These are phyloP conservation scores for Anaeramoeba flamelloides DNA, from an alignment of 78 protist species.

Conservation along the genomic window DNA sequence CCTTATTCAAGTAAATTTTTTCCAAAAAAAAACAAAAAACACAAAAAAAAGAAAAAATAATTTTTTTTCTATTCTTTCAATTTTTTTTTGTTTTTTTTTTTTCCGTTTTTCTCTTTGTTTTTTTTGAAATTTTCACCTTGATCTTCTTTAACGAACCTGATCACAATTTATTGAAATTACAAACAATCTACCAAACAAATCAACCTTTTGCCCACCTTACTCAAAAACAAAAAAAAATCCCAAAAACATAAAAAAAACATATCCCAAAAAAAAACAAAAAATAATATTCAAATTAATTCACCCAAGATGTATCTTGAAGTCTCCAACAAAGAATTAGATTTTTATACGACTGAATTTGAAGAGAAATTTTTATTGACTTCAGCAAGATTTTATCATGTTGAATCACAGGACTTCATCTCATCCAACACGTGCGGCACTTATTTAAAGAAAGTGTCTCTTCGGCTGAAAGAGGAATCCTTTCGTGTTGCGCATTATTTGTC, in stretches of 20 bases:
- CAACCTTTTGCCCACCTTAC: too few species aligned
- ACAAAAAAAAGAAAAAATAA: not conserved
- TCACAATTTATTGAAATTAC: too few species aligned
- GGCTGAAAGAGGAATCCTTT: conserved; percentile 17
- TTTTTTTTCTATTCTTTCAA: not conserved
- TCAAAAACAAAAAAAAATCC: too few species aligned
- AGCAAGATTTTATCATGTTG: conserved; percentile 41
- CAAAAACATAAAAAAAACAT: too few species aligned
- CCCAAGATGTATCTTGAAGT: not conserved
- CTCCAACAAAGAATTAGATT: conserved; percentile 4
- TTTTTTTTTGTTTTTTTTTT: not conserved
- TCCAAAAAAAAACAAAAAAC: not conserved
- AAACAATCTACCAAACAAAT: too few species aligned
- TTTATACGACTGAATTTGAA: conserved; percentile 61
- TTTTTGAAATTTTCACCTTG: not conserved
- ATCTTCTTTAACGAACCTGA: too few species aligned
- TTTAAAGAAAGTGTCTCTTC: not conserved
- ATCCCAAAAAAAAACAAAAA: too few species aligned
- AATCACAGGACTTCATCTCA: conserved; percentile 31
- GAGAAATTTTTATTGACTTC: conserved; percentile 34
- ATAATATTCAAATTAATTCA: not conserved
- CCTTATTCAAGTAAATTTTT: not conserved
- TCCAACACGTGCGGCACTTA: conserved; percentile 50
- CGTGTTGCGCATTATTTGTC: conserved; percentile 18
- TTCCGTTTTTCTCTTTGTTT: not conserved